Conservation (phyloP, 2,329 filamentous ascomycete species). For the Colletotrichum sp. region DNA sequence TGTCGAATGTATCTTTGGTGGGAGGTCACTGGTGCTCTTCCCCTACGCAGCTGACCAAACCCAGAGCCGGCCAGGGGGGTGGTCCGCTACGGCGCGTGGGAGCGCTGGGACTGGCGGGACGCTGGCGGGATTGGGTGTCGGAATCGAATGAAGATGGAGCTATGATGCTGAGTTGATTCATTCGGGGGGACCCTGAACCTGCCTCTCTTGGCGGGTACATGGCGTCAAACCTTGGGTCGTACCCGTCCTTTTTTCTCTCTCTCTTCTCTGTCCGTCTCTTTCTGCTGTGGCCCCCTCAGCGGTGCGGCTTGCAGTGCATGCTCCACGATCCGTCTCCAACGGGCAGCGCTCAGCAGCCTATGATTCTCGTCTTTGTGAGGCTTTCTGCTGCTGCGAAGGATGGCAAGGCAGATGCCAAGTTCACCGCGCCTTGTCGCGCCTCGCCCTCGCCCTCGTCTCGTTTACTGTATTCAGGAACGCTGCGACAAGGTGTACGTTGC, state of each 20-base stretch:
- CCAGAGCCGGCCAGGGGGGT: conserved; percentile 1
- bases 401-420: conserved; percentile 7
- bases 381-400: background rate
- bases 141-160: conserved; percentile 9
- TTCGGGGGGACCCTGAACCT: conserved; percentile 3
- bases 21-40: background rate
- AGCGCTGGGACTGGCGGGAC: background rate
- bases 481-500: background rate
- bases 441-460: background rate
- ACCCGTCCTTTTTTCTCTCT: background rate
- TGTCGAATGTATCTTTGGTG: background rate
- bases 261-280: background rate
- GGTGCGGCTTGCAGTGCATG: background rate
- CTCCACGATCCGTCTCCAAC: background rate
- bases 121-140: background rate
- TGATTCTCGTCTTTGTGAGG: background rate
- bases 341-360: background rate
- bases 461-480: background rate
- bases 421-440: background rate
- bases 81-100: conserved; percentile 1
- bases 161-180: conserved; percentile 19
- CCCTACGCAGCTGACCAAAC: conserved; percentile 17
- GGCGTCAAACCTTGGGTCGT: background rate
- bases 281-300: background rate
- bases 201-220: conserved; percentile 9